Percentiles rank a stretch among this genome's conserved stretches.
Evolutionary conservation across 257 asterid species (phyloP).

Genomic region (Datura wrightii): DNA sequence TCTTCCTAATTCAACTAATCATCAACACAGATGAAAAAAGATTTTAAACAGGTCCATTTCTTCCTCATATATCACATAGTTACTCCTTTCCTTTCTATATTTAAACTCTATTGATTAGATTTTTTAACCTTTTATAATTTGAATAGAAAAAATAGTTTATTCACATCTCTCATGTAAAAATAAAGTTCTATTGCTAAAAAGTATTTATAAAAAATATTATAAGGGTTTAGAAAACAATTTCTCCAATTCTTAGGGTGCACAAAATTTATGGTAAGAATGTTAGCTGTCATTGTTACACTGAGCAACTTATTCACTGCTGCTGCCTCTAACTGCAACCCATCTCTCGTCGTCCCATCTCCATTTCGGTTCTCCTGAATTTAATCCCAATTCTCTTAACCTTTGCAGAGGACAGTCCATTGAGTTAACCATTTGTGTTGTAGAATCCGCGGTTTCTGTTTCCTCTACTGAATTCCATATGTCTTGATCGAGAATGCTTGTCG

Average conservation of each 20-base stretch:
- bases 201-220: too few species aligned
- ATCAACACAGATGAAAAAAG: neutral
- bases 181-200: too few species aligned
- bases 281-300: neutral
- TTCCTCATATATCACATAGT: too few species aligned
- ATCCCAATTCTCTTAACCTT: constrained; percentile 42
- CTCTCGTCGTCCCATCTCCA: constrained; percentile 51
- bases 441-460: constrained; percentile 39
- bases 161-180: too few species aligned
- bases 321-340: constrained; percentile 60
- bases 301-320: constrained; percentile 28
- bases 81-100: too few species aligned
- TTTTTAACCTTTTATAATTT: too few species aligned
- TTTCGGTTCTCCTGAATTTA: constrained; percentile 37
- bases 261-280: neutral
- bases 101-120: too few species aligned
- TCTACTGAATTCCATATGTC: constrained; percentile 72
- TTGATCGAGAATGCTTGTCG: constrained; percentile 74
- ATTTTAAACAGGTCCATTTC: neutral
- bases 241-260: too few species aligned
- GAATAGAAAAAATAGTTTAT: too few species aligned
- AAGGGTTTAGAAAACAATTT: too few species aligned
- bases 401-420: constrained; percentile 27
- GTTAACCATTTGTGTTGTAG: neutral
- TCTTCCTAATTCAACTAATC: too few species aligned